Conservation (phyloP, 148 eudicot genomes). For the Camellia japonica region DNA sequence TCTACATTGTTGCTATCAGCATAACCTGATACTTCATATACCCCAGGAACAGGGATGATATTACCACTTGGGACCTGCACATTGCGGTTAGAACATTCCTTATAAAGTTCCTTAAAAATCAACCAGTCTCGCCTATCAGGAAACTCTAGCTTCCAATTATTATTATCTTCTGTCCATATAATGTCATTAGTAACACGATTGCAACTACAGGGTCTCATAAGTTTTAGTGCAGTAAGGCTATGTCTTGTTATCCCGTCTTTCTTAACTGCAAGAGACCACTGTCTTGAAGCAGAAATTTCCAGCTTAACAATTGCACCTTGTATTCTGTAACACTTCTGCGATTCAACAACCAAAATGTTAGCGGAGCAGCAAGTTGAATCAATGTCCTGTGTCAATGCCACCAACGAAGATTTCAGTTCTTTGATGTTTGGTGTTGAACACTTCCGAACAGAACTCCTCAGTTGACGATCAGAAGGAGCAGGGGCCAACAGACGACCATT, state of each 20-base stretch:
- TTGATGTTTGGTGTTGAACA: slow-evolving; percentile 21
- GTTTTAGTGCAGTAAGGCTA: slow-evolving; percentile 38
- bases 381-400: slow-evolving; percentile 34
- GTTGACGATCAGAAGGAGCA: slow-evolving; percentile 20
- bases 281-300: slow-evolving; percentile 47
- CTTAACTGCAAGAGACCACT: slow-evolving; percentile 65
- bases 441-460: slow-evolving; percentile 35
- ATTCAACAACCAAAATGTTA: slow-evolving; percentile 61
- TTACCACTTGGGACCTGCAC: slow-evolving; percentile 38
- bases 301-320: slow-evolving; percentile 59
- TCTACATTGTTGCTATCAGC: slow-evolving; percentile 22
- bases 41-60: slow-evolving; percentile 75
- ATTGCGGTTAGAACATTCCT: slow-evolving; percentile 68
- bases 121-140: slow-evolving; percentile 71
- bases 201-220: slow-evolving; percentile 53
- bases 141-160: slow-evolving; percentile 83
- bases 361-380: slow-evolving; percentile 52
- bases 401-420: slow-evolving; percentile 33
- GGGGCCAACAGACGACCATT: slow-evolving; percentile 19
- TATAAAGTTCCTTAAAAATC: slow-evolving; percentile 72
- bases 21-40: slow-evolving; percentile 46
- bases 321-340: slow-evolving; percentile 67
- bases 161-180: slow-evolving; percentile 58
- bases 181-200: slow-evolving; percentile 65
- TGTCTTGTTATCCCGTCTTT: slow-evolving; percentile 48